These are phyloP conservation scores for Linum trigynum DNA, from an alignment of 345 rosid species.

Conservation along the genomic window DNA sequence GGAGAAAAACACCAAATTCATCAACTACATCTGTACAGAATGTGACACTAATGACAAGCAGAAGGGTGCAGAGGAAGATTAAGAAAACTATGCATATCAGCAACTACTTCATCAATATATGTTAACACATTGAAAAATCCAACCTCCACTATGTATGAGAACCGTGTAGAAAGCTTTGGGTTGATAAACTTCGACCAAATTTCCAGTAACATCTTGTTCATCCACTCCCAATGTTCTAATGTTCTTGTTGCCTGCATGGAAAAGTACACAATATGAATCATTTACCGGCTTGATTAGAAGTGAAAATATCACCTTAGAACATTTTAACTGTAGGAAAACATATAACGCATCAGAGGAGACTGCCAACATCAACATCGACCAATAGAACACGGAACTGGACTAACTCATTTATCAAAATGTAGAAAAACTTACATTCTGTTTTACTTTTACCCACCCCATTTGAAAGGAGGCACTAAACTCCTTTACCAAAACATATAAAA, in stretches of 20 bases:
- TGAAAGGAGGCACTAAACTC: too few species aligned
- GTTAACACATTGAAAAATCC: conserved; percentile 10
- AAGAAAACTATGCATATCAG: background rate
- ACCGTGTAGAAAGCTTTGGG: conserved; percentile 60
- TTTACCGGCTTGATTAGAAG: background rate
- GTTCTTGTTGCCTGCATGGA: conserved; percentile 63
- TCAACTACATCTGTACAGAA: conserved; percentile 1
- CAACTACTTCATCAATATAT: background rate
- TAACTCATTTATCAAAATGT: too few species aligned
- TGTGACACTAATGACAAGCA: background rate
- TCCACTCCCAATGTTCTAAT: conserved; percentile 90
- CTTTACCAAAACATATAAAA: too few species aligned
- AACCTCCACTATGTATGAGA: conserved; percentile 78
- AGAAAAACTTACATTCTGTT: too few species aligned
- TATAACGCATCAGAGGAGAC: too few species aligned
- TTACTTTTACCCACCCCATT: too few species aligned
- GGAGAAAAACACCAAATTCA: conserved; percentile 2
- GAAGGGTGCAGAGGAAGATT: conserved; percentile 1
- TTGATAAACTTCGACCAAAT: conserved; percentile 59
- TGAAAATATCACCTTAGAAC: background rate
- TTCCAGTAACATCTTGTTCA: conserved; percentile 75
- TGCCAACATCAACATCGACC: too few species aligned
- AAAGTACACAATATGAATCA: conserved; percentile 9
- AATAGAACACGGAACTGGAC: too few species aligned
- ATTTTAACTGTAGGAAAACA: conserved; percentile 1